Base-by-base conservation (phyloP, 2,329 filamentous ascomycete genomes). In the Ophidiomyces ophidiicola region DNA sequence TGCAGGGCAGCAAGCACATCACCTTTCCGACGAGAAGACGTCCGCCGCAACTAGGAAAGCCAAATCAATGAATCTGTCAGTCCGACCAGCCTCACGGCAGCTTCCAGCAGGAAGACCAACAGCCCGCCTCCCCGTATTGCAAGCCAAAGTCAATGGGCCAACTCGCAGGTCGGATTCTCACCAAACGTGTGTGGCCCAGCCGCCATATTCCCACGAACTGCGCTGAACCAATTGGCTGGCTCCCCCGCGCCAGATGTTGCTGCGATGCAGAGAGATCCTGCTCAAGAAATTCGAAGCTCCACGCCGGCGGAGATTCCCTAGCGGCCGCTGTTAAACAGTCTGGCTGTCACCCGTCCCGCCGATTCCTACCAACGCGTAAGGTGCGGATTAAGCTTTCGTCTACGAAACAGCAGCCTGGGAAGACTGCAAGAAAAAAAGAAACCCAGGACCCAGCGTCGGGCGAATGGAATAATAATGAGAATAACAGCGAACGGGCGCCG, bases 1-100 rank as follows among this genome's bases (percentile, higher is more conserved):
- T 23, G 10, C 14, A 36, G 7, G 30, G 10, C 21, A 23, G 17
- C 14, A 32, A 19, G 21, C 21, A 36, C 14, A 25, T 37, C 48
- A 53, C 26, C 39, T 47, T 30, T 41, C 42, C 4, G 39, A 42
- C 20, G 51, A 49, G 31, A 54, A 54, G 19, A 54, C 51, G 42
- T 54, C 52, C 32, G 48, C 39, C 23, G 37, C 32, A 30, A 47
- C 46, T 47, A 18, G 29, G 14, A 28, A 36, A 25, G 24, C 21
- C 31, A 14, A 33, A 29, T 34, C 25, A 43, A 39, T 29, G 25
- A 6, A 24, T 26, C 5, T 12, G 10, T 20, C 25, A 28, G 10
- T 28, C 11, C 14, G 28, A 32, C 18, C 30, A 24, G 37, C 24
- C 15, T 5, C 15, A 24, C 20, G 17, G 30, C 32, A n/a, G 25